Percentiles rank a stretch among this genome's conserved stretches.
These are phyloP conservation scores for Trichoderma guizhouense DNA, from an alignment of 2,329 filamentous ascomycete genomes.

Conservation along the genomic window DNA sequence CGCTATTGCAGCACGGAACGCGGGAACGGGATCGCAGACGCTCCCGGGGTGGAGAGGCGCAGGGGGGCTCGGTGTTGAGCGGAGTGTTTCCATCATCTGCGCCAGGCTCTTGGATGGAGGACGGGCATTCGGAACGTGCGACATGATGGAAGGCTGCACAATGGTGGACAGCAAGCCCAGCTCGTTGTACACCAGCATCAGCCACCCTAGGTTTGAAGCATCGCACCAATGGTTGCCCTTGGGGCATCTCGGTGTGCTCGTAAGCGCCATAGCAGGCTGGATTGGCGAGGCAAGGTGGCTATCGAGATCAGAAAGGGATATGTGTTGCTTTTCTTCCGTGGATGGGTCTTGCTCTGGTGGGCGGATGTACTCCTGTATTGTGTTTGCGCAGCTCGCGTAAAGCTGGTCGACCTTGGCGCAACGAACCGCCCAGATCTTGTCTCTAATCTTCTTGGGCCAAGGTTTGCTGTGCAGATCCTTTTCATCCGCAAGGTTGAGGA, in stretches of 20 bases:
- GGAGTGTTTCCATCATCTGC: slow-evolving; percentile 43
- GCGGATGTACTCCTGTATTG: slow-evolving; percentile 46
- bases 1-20: slow-evolving; percentile 45
- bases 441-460: slow-evolving; percentile 47
- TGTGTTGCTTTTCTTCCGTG: slow-evolving; percentile 18
- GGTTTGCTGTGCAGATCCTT: slow-evolving; percentile 40
- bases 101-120: slow-evolving; percentile 40
- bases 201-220: slow-evolving; percentile 51
- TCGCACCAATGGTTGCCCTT: slow-evolving; percentile 50
- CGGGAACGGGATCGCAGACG: slow-evolving; percentile 48
- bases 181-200: slow-evolving; percentile 51
- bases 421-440: slow-evolving; percentile 48
- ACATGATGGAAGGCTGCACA: slow-evolving; percentile 31
- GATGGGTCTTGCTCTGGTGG: slow-evolving; percentile 25
- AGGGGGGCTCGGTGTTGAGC: slow-evolving; percentile 43
- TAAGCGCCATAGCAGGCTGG: slow-evolving; percentile 28
- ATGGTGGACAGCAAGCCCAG: slow-evolving; percentile 43
- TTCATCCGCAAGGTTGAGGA: slow-evolving; percentile 45
- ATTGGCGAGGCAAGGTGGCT: slow-evolving; percentile 20
- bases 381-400: slow-evolving; percentile 41
- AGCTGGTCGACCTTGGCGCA: slow-evolving; percentile 51
- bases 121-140: slow-evolving; percentile 25
- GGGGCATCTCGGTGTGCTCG: slow-evolving; percentile 45
- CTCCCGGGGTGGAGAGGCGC: slow-evolving; percentile 39
- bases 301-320: slow-evolving; percentile 24